Evolutionary conservation across 2,329 filamentous ascomycete genomes (phyloP).

Genomic region (Penicillium sp.): DNA sequence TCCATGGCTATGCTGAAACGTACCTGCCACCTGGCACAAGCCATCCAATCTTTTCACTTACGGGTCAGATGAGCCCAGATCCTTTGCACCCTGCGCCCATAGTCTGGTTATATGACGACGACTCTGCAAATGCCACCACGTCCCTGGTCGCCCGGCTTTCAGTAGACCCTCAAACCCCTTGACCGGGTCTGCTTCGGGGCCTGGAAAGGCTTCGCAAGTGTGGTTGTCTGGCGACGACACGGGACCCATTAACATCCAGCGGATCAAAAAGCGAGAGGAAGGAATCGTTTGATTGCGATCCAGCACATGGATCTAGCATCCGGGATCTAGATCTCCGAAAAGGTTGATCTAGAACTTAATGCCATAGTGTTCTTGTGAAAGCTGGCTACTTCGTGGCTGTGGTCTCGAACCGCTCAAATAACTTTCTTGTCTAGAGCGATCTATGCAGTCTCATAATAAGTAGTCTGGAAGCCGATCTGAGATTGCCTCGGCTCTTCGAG

Average conservation of each 20-base stretch:
- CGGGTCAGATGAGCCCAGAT: neutral
- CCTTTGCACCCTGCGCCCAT: neutral
- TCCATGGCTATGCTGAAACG: neutral
- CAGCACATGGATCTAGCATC: neutral
- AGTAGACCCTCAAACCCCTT: slow-evolving; percentile 8
- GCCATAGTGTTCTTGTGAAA: neutral
- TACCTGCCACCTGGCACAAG: neutral
- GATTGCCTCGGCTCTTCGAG: neutral
- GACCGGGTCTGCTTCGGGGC: neutral
- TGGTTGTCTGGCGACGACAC: neutral
- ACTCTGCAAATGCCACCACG: slow-evolving; percentile 9
- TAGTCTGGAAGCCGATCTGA: too few relatives aligned
- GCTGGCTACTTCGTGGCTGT: neutral
- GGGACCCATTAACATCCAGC: neutral
- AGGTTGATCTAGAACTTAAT: neutral
- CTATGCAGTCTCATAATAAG: neutral
- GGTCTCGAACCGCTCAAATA: neutral
- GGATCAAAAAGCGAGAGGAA: neutral
- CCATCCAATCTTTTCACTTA: neutral
- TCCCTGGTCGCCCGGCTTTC: slow-evolving; percentile 10
- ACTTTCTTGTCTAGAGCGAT: neutral
- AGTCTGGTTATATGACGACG: slow-evolving; percentile 17
- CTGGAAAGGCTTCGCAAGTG: neutral
- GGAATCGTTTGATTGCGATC: neutral
- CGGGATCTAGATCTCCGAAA: neutral